These are phyloP conservation scores for Gypsophila paniculata DNA, from an alignment of 179 eudicot species.

Conservation along the genomic window DNA sequence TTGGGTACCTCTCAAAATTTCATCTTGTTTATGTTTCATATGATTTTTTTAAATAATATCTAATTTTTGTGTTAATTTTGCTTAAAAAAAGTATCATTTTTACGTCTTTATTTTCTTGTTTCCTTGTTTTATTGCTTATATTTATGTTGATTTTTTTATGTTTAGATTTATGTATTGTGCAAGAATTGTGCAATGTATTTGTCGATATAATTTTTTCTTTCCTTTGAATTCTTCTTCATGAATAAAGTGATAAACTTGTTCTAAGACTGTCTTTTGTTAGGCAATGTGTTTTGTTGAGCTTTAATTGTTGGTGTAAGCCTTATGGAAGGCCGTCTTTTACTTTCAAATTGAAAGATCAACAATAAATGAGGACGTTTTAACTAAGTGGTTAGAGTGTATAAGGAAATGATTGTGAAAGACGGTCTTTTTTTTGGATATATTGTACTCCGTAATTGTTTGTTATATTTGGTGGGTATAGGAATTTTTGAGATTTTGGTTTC, in stretches of 20 bases:
- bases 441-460: too few species aligned
- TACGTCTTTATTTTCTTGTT: too few species aligned
- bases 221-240: not conserved
- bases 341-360: too few species aligned
- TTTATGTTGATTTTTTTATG: not conserved
- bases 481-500: not conserved
- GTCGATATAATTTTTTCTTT: not conserved
- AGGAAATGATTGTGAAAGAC: too few species aligned
- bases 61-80: not conserved
- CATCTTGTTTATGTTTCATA: not conserved
- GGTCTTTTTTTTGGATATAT: too few species aligned
- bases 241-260: not conserved
- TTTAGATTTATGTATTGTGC: not conserved
- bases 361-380: too few species aligned
- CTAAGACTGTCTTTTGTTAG: slow-evolving; percentile 3
- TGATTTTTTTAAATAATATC: not conserved
- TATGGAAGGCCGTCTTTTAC: too few species aligned
- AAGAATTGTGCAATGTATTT: not conserved
- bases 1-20: not conserved
- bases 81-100: not conserved
- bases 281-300: not conserved
- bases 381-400: too few species aligned
- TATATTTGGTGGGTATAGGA: not conserved
- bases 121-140: not conserved
- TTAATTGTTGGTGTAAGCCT: too few species aligned